A percentile compares a stretch with the other conserved stretches of the same genome.
Evolutionary conservation across 805 yeast genomes (phyloP).

Genomic region (Candida chilensis): DNA sequence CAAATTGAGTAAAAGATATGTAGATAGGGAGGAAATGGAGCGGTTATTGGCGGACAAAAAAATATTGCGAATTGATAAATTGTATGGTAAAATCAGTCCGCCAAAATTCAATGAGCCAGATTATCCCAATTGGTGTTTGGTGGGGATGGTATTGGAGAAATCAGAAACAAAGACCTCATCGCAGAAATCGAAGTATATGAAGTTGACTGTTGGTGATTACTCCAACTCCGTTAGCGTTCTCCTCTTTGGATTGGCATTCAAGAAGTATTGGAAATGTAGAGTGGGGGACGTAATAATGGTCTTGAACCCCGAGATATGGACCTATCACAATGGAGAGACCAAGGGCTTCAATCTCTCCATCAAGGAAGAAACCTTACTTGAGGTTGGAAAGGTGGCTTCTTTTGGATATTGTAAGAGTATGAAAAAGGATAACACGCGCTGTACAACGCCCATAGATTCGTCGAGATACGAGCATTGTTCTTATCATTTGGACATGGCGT

Average conservation of each 20-base stretch:
- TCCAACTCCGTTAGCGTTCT: conserved; percentile 48
- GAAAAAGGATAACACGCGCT: conserved; percentile 38
- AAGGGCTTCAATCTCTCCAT: conserved; percentile 46
- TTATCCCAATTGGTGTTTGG: conserved; percentile 68
- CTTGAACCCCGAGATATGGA: conserved; percentile 61
- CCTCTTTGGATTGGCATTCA: conserved; percentile 59
- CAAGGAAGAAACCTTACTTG: conserved; percentile 47
- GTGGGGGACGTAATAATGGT: conserved; percentile 70
- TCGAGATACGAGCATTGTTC: conserved; percentile 52
- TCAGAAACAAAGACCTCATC: conserved; percentile 39
- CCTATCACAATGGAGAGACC: conserved; percentile 15
- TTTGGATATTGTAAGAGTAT: conserved; percentile 57
- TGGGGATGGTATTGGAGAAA: conserved; percentile 62
- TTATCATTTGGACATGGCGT: conserved; percentile 56
- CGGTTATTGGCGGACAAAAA: conserved; percentile 37
- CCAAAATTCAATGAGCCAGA: conserved; percentile 64
- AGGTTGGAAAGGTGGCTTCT: conserved; percentile 63
- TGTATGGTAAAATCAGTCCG: conserved; percentile 57
- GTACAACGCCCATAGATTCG: conserved; percentile 54
- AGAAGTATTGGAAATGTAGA: conserved; percentile 62
- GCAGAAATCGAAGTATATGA: conserved; percentile 41
- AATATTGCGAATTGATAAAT: conserved; percentile 45
- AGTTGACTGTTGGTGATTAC: conserved; percentile 61
- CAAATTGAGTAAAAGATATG: conserved; percentile 34
- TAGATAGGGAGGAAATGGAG: conserved; percentile 23